Percentiles rank a stretch among this genome's conserved stretches.
These are phyloP conservation scores for Aegilops bicornis DNA, from an alignment of 176 grass and related monocot genomes.

Conservation along the genomic window DNA sequence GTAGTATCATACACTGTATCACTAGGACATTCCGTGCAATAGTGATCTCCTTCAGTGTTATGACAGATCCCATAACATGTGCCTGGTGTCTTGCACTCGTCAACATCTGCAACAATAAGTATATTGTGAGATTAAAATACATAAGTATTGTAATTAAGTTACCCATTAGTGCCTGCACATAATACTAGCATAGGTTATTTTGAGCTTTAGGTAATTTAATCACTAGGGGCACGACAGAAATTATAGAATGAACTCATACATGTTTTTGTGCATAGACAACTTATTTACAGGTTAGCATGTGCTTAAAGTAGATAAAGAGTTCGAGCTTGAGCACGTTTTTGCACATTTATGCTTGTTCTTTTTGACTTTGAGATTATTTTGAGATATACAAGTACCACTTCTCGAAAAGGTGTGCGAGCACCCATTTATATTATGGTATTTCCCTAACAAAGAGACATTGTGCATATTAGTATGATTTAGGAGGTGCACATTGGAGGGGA, in stretches of 20 bases:
- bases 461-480: not conserved
- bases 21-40: not conserved
- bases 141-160: not conserved
- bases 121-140: not conserved
- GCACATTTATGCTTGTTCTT: not conserved
- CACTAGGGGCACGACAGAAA: too few relatives aligned
- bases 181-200: not conserved
- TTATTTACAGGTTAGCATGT: not conserved
- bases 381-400: too few relatives aligned
- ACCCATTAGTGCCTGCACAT: rapidly evolving
- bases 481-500: not conserved
- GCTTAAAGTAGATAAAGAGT: not conserved
- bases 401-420: not conserved
- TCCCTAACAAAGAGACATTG: not conserved
- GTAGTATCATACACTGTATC: not conserved
- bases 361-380: not conserved
- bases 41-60: not conserved
- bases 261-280: not conserved
- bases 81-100: not conserved
- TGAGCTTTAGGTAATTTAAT: not conserved
- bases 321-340: not conserved
- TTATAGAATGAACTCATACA: not conserved
- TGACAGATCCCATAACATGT: not conserved
- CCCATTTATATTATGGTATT: not conserved
- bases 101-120: not conserved